Conservation (phyloP, 169 alveolate genomes). For the Eimeria tenella region DNA sequence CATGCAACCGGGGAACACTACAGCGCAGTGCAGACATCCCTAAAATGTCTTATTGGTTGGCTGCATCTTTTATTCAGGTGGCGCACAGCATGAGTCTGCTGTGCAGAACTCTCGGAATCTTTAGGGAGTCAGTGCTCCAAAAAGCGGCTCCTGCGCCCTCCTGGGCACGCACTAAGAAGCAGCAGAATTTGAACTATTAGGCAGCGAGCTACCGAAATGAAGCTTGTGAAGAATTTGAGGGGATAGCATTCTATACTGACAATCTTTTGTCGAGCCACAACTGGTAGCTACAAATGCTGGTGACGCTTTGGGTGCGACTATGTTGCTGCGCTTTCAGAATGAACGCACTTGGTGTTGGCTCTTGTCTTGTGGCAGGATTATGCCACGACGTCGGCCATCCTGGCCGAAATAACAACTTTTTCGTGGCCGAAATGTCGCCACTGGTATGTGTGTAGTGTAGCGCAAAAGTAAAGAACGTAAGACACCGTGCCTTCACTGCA, state of each 20-base stretch:
- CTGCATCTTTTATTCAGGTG: slow-evolving; percentile 4
- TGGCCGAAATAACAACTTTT: slow-evolving; percentile 81
- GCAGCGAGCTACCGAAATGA: too few relatives aligned
- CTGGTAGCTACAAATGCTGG: too few relatives aligned
- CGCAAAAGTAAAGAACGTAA: neutral
- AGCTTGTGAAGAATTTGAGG: too few relatives aligned
- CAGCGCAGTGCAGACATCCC: too few relatives aligned
- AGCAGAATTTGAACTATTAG: too few relatives aligned
- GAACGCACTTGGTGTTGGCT: slow-evolving; percentile 52
- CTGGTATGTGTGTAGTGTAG: slow-evolving; percentile 16
- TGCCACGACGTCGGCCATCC: slow-evolving; percentile 87
- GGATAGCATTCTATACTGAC: too few relatives aligned
- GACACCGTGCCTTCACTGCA: neutral
- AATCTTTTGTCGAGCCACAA: too few relatives aligned
- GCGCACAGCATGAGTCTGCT: slow-evolving; percentile 28
- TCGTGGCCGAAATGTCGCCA: slow-evolving; percentile 63
- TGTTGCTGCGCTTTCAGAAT: neutral
- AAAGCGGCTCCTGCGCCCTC: too few relatives aligned
- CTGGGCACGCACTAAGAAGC: too few relatives aligned
- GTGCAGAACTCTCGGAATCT: slow-evolving; percentile 9
- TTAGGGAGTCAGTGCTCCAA: slow-evolving; percentile 12
- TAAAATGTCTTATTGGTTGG: too few relatives aligned
- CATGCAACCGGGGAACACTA: too few relatives aligned
- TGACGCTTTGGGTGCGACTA: too few relatives aligned
- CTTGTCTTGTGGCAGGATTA: slow-evolving; percentile 81